Evolutionary conservation across 2,329 filamentous ascomycete genomes (phyloP).

Genomic region (Annulohypoxylon truncatum): DNA sequence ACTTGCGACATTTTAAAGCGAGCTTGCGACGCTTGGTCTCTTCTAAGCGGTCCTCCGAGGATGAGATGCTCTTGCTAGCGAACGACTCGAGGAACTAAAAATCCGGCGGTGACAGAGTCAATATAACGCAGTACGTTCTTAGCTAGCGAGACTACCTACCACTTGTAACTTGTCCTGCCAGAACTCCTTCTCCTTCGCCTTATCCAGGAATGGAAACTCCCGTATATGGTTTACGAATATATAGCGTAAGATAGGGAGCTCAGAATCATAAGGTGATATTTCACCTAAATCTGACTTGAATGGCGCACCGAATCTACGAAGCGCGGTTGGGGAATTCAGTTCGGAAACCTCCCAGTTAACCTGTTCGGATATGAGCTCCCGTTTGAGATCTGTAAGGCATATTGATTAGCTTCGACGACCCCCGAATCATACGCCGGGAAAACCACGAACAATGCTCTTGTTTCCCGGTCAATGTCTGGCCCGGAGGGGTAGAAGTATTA

Average conservation of each 20-base stretch:
- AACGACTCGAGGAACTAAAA: conserved; percentile 93
- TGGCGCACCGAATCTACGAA: conserved; percentile 94
- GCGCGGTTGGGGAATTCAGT: conserved; percentile 92
- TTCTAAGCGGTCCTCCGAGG: conserved; percentile 93
- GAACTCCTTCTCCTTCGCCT: conserved; percentile 98
- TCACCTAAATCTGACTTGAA: conserved; percentile 94
- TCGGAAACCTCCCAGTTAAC: conserved; percentile 91
- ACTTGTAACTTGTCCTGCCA: conserved; percentile 99
- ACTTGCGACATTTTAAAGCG: conserved; percentile 90
- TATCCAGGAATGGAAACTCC: conserved; percentile 97
- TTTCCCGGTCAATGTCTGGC: conserved; percentile 82
- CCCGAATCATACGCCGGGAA: neutral
- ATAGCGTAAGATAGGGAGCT: conserved; percentile 91
- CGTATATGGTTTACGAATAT: conserved; percentile 98
- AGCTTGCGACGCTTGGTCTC: conserved; percentile 95
- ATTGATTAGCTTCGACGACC: conserved; percentile 37
- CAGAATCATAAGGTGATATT: conserved; percentile 91
- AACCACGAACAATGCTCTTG: conserved; percentile 88
- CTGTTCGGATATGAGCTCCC: conserved; percentile 91
- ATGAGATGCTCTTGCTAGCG: conserved; percentile 95
- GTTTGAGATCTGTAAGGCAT: conserved; percentile 80
- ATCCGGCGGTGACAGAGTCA: neutral
- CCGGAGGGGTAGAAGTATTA: conserved; percentile 51
- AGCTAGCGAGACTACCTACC: conserved; percentile 63
- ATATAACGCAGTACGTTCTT: neutral